A percentile compares a stretch with the other conserved stretches of the same genome.
Evolutionary conservation across 306 rosid species (phyloP).

Genomic region (Quercus gilva): DNA sequence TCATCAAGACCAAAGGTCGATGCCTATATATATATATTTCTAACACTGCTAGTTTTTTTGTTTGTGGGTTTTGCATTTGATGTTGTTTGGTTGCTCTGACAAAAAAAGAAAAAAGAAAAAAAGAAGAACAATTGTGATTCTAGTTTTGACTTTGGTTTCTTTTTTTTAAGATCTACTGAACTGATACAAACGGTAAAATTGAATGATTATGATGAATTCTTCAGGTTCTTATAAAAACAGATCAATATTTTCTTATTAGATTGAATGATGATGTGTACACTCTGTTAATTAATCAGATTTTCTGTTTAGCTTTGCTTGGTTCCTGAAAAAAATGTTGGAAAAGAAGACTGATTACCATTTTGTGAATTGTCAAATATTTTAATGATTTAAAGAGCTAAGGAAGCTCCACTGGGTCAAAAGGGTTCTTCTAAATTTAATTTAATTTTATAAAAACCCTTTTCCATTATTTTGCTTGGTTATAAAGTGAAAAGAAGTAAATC

Average conservation of each 20-base stretch:
- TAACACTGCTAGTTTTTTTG: not conserved
- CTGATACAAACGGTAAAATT: not conserved
- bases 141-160: not conserved
- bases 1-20: conserved; percentile 76
- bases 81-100: not conserved
- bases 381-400: not conserved
- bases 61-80: not conserved
- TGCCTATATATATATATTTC: no score
- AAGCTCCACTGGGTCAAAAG: not conserved
- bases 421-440: not conserved
- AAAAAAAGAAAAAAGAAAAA: no score
- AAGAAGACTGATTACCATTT: not conserved
- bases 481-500: not conserved
- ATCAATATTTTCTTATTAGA: not conserved
- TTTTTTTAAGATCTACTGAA: not conserved
- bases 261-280: not conserved
- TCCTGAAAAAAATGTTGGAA: not conserved
- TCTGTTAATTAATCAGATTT: not conserved
- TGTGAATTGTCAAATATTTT: not conserved
- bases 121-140: not conserved
- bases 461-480: not conserved
- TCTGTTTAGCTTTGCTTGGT: not conserved
- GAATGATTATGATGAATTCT: not conserved
- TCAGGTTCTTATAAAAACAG: not conserved
- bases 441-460: no score